A percentile compares a stretch with the other conserved stretches of the same genome.
Conservation (phyloP, 345 rosid genomes). For the Rhodamnia argentea region DNA sequence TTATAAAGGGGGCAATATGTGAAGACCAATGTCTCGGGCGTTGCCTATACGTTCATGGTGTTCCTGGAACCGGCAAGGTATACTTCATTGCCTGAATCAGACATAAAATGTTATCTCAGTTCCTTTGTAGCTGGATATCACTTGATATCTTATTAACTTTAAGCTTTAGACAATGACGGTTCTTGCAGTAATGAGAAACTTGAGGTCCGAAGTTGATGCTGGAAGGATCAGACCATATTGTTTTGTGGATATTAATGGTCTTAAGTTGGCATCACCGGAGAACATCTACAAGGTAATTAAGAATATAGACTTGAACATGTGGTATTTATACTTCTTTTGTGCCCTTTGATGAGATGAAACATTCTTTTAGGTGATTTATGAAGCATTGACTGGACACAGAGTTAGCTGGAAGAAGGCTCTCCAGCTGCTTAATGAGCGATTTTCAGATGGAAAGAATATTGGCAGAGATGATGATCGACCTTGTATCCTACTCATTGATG, state of each 20-base stretch:
- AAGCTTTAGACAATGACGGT: conserved; percentile 73
- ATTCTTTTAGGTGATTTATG: conserved; percentile 65
- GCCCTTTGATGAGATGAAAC: neutral
- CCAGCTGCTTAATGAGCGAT: conserved; percentile 64
- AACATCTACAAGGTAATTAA: conserved; percentile 61
- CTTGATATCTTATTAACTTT: conserved; percentile 2
- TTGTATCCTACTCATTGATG: conserved; percentile 91
- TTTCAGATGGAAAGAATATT: conserved; percentile 53
- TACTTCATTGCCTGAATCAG: neutral
- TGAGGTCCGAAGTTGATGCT: conserved; percentile 78
- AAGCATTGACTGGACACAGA: conserved; percentile 86
- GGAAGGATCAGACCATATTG: conserved; percentile 63
- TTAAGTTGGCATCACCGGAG: conserved; percentile 88
- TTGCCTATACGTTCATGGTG: conserved; percentile 92
- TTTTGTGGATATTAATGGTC: conserved; percentile 93
- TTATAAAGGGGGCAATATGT: conserved; percentile 79
- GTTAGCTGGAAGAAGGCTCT: conserved; percentile 92
- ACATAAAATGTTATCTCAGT: neutral
- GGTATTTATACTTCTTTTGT: neutral
- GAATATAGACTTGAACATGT: neutral
- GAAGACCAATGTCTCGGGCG: conserved; percentile 86
- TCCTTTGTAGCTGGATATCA: neutral
- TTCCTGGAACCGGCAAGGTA: conserved; percentile 98
- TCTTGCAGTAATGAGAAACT: conserved; percentile 68
- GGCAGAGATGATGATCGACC: conserved; percentile 60